These are phyloP conservation scores for Teratosphaeria viscida DNA, from an alignment of 2,329 filamentous ascomycete species.

Conservation along the genomic window DNA sequence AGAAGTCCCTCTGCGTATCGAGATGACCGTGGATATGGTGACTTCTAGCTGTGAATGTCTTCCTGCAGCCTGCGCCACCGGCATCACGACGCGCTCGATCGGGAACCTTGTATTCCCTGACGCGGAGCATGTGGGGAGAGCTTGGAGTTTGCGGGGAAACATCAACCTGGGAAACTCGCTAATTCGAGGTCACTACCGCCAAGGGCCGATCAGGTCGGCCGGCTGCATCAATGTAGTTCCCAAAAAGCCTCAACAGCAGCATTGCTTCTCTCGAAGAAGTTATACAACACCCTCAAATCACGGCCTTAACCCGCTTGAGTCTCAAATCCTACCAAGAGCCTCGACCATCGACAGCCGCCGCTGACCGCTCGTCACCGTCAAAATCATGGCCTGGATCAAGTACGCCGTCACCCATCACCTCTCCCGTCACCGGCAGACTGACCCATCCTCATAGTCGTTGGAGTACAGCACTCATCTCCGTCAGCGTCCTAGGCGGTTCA, in stretches of 20 bases:
- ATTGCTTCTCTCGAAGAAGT: neutral
- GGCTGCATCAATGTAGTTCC: too few species aligned
- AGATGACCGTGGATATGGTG: too few species aligned
- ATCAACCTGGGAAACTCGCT: neutral
- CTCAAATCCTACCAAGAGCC: neutral
- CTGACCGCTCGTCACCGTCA: neutral
- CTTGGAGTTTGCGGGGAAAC: neutral
- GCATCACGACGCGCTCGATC: too few species aligned
- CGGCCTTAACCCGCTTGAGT: neutral
- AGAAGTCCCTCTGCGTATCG: too few species aligned
- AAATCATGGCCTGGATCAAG: constrained; percentile 2
- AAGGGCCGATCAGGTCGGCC: neutral
- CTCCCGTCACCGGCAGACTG: neutral
- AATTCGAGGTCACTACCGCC: neutral
- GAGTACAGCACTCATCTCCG: constrained; percentile 18
- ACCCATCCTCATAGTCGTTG: constrained; percentile 11
- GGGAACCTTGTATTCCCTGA: too few species aligned
- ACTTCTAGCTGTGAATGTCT: too few species aligned
- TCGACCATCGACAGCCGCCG: neutral
- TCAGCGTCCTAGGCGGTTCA: constrained; percentile 13
- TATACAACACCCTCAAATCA: neutral
- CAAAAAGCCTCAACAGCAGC: too few species aligned
- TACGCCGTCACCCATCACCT: neutral
- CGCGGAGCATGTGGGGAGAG: neutral
- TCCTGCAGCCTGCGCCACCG: too few species aligned